Base-by-base conservation (phyloP, 2,329 filamentous ascomycete species). In the Fusarium newnesense region DNA sequence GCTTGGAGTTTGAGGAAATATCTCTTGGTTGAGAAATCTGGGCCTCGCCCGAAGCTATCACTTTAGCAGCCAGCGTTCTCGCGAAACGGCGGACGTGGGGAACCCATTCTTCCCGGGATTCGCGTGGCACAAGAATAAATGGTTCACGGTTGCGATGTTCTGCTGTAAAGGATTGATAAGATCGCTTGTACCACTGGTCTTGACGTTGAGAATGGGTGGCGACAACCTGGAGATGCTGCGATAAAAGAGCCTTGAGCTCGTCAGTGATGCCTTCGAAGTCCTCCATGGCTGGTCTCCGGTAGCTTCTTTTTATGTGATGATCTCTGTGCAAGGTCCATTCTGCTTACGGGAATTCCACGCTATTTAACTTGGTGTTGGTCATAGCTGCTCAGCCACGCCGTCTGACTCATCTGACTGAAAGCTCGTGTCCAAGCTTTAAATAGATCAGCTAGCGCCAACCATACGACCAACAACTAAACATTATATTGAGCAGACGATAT, bases 121-220 rank as follows among this genome's bases (percentile, higher is more conserved):
- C 30, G 1, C 13, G 34, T 1, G 66, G 66, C 1, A 58, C 65
- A 0, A 69, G 1, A 2, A 69, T 64, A 0, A 58, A 5, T 1
- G 58, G 66, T 5, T 64, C 37, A 4, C 10, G 36, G 0, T 37
- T n/a, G 0, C 39, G 50, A 11, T 64, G 34, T 1, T 46, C 7
- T 3, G 2, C 36, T 5, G 5, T 1, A 1, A 69, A 64, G 5
- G 50, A 46, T 15, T 69, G 43, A 3, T 69, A 69, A 9, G 40
- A 69, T 0, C 66, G 36, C 9, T 69, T 69, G 9, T 69, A 69
- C 58, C 65, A 69, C 37, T 69, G 66, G 5, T 69, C 66, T 26
- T 69, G 65, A 12, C 66, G 66, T 1, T 69, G 66, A 1, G 66
- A 69, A 5, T 64, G 24, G 9, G 58, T 64, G 7, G 58, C 34